A percentile compares a stretch with the other conserved stretches of the same genome.
phyloP scores from a whole-genome alignment of 768 basidiomycete genomes.

The Podaxis sp. region DNA sequence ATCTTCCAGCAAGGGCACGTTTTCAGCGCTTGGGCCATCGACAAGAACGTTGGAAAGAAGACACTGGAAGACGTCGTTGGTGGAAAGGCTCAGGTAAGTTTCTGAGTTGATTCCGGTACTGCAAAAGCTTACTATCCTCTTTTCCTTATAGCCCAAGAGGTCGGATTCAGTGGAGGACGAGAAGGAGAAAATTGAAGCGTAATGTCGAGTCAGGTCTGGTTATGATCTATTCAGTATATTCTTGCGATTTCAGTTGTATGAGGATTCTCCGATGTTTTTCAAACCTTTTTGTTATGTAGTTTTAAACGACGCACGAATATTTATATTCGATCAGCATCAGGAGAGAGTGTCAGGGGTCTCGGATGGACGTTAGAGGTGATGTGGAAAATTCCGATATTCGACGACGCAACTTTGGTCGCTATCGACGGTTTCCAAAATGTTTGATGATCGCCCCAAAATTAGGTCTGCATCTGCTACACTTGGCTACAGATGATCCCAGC shows the following conservation, averaged over 20 bases:
- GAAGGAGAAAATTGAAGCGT: not conserved
- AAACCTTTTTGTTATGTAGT: not conserved
- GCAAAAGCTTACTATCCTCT: not conserved
- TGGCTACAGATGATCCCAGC: not conserved
- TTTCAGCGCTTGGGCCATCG: slow-evolving; percentile 73
- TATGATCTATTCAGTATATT: not conserved
- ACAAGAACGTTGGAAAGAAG: slow-evolving; percentile 61
- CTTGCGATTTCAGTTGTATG: not conserved
- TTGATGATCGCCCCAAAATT: not conserved
- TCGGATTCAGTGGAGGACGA: slow-evolving; percentile 13
- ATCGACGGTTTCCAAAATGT: not conserved
- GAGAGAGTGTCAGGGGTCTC: too few species aligned
- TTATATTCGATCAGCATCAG: too few species aligned
- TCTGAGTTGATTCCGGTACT: not conserved
- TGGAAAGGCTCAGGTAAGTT: not conserved
- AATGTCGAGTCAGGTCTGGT: not conserved
- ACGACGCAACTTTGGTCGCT: too few species aligned
- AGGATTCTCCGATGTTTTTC: not conserved
- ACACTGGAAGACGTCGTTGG: slow-evolving; percentile 51
- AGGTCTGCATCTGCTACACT: not conserved
- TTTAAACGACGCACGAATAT: not conserved
- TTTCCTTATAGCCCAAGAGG: slow-evolving; percentile 5
- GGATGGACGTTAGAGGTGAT: too few species aligned
- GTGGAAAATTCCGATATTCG: not conserved
- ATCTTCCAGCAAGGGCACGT: slow-evolving; percentile 69